Evolutionary conservation across 2,329 filamentous ascomycete genomes (phyloP).

Genomic region (Nigrospora sphaerica): DNA sequence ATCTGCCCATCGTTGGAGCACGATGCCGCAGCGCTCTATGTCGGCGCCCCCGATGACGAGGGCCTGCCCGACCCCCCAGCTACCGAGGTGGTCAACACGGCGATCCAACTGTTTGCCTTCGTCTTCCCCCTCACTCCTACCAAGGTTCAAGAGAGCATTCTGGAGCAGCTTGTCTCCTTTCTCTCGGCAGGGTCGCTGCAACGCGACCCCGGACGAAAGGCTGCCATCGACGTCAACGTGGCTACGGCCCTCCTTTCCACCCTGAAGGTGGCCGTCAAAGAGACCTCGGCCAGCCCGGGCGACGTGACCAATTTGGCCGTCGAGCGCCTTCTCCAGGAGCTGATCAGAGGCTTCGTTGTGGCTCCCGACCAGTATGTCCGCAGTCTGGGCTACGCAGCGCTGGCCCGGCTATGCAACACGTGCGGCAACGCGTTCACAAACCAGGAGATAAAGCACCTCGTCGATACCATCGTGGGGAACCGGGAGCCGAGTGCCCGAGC

Average conservation of each 20-base stretch:
- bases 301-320: conserved; percentile 69
- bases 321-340: conserved; percentile 77
- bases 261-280: conserved; percentile 76
- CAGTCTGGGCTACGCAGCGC: conserved; percentile 73
- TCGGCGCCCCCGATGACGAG: conserved; percentile 41
- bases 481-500: conserved; percentile 88
- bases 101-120: conserved; percentile 87
- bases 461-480: conserved; percentile 91
- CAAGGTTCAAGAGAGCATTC: conserved; percentile 90
- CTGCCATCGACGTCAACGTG: conserved; percentile 86
- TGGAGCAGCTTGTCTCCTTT: conserved; percentile 90
- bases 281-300: conserved; percentile 66
- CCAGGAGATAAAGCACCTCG: conserved; percentile 79
- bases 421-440: conserved; percentile 88
- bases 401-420: conserved; percentile 76
- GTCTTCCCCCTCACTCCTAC: conserved; percentile 81
- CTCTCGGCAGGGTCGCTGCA: conserved; percentile 73
- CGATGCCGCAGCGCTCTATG: conserved; percentile 77
- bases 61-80: conserved; percentile 68
- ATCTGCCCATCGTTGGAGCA: conserved; percentile 82
- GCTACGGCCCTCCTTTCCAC: conserved; percentile 74
- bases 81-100: conserved; percentile 90
- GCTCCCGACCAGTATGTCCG: conserved; percentile 83
- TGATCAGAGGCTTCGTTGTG: conserved; percentile 64
- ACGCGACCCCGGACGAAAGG: conserved; percentile 79